Conservation (phyloP, 1,139 yeast genomes). For the Nakaseomyces delphensis region DNA sequence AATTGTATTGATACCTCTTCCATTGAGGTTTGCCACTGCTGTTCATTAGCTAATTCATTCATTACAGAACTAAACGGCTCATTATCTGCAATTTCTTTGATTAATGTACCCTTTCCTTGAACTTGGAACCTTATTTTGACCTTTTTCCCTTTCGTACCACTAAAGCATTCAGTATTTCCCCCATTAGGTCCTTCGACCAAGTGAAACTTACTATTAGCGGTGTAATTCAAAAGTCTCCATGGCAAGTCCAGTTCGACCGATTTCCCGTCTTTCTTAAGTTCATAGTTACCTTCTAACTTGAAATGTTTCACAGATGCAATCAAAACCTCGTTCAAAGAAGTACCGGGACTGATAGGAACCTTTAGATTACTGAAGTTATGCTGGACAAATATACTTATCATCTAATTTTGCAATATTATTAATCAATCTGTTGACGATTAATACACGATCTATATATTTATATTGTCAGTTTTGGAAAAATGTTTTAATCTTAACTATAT, state of each 20-base stretch:
- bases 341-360: constrained; percentile 2
- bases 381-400: constrained; percentile 1
- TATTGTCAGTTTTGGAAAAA: too few relatives aligned
- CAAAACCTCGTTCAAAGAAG: constrained; percentile 21
- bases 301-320: constrained; percentile 15
- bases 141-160: background rate
- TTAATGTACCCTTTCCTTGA: constrained; percentile 13
- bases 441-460: too few relatives aligned
- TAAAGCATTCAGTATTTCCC: constrained; percentile 4
- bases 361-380: background rate
- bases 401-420: too few relatives aligned
- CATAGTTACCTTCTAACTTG: constrained; percentile 11
- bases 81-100: constrained; percentile 11
- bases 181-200: constrained; percentile 12
- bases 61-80: constrained; percentile 12
- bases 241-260: constrained; percentile 27
- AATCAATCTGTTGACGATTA: too few relatives aligned
- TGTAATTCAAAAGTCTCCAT: constrained; percentile 30
- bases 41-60: constrained; percentile 5
- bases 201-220: constrained; percentile 31
- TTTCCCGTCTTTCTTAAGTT: constrained; percentile 7
- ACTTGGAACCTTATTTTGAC: constrained; percentile 23
- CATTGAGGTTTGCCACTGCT: constrained; percentile 1
- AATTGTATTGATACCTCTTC: constrained; percentile 16
- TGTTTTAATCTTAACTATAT: too few relatives aligned